Percentiles rank a stretch among this genome's conserved stretches.
Evolutionary conservation across 1,284 basidiomycete genomes (phyloP).

Genomic region (Inonotus obliquus): DNA sequence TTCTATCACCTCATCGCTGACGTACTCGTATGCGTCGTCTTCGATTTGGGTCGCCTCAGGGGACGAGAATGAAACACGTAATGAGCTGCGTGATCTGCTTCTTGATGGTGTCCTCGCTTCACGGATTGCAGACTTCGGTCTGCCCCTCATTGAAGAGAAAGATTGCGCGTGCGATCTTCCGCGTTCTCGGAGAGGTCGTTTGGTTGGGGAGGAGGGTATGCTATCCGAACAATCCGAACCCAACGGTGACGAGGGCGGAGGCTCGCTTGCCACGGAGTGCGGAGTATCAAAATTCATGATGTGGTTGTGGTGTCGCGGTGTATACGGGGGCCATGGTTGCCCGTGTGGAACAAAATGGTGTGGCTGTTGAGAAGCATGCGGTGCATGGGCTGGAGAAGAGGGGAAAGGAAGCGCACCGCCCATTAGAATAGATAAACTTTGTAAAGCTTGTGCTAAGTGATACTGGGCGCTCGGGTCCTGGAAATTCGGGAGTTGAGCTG

Average conservation of each 20-base stretch:
- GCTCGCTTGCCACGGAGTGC: slow-evolving; percentile 4
- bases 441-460: slow-evolving; percentile 15
- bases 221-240: slow-evolving; percentile 15
- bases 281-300: slow-evolving; percentile 1
- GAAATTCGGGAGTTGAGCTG: slow-evolving; percentile 1
- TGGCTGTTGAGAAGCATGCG: background rate
- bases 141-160: background rate
- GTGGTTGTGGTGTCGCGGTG: slow-evolving; percentile 2
- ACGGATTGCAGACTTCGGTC: slow-evolving; percentile 13
- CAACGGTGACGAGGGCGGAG: slow-evolving; percentile 15
- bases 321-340: slow-evolving; percentile 6
- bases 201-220: slow-evolving; percentile 12
- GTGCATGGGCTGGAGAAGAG: background rate
- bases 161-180: background rate
- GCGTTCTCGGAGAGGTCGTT: background rate
- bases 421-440: slow-evolving; percentile 12
- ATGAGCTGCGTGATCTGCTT: background rate
- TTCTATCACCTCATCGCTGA: background rate
- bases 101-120: slow-evolving; percentile 1
- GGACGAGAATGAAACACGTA: slow-evolving; percentile 15
- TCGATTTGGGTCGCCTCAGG: slow-evolving; percentile 16
- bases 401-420: slow-evolving; percentile 5
- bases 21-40: background rate
- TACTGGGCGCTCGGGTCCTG: slow-evolving; percentile 14
- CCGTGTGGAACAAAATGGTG: background rate